Evolutionary conservation across 257 asterid genomes (phyloP).

Genomic region (Nemophila menziesii): DNA sequence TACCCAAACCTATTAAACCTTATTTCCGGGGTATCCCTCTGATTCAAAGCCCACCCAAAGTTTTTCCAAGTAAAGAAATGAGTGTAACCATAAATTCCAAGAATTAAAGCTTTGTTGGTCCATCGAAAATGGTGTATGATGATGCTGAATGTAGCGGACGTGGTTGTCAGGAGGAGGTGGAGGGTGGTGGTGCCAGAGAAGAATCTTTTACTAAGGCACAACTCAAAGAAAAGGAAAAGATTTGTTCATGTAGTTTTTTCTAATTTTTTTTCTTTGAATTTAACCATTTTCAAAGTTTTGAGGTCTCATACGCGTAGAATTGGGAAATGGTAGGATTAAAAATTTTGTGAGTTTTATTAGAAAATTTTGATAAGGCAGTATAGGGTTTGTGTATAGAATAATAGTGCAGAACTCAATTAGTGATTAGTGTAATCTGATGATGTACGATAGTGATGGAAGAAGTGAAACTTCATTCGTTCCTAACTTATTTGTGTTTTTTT

Average conservation of each 20-base stretch:
- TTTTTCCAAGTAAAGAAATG: slow-evolving; percentile 25
- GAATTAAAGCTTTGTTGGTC: slow-evolving; percentile 24
- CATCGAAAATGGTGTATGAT: slow-evolving; percentile 43
- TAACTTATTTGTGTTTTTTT: no score
- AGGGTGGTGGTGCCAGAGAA: slow-evolving; percentile 22
- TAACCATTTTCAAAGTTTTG: no score
- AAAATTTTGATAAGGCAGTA: no score
- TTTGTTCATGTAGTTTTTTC: slow-evolving; percentile 38
- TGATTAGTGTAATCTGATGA: no score
- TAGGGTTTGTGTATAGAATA: no score
- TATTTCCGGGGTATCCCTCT: slow-evolving; percentile 27
- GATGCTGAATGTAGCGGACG: slow-evolving; percentile 64
- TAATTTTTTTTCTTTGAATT: slow-evolving; percentile 12
- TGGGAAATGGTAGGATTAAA: no score
- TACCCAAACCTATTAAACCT: slow-evolving; percentile 26
- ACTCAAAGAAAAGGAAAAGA: slow-evolving; percentile 80
- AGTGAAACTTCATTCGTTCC: no score
- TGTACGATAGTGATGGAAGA: no score
- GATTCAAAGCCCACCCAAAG: slow-evolving; percentile 36
- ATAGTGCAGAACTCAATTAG: no score
- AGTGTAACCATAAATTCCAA: slow-evolving; percentile 24
- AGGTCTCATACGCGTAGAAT: no score
- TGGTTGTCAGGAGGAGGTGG: slow-evolving; percentile 44
- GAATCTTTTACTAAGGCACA: slow-evolving; percentile 41
- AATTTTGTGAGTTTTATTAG: no score